Conservation (phyloP, 192 early-diverging fungal genomes). For the Backusella parvicylindrica region DNA sequence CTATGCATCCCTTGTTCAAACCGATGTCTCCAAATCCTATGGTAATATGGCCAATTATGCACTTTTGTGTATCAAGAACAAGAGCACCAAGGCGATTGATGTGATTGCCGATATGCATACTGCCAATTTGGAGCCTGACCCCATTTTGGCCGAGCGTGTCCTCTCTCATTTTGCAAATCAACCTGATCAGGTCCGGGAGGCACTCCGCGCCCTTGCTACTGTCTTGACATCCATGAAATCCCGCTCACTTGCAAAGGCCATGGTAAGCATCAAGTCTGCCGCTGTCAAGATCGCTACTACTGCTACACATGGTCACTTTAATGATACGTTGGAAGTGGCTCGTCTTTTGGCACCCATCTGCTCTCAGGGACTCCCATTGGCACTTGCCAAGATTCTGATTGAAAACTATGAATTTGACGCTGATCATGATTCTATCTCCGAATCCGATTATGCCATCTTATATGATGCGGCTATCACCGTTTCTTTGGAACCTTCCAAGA, state of each 20-base stretch:
- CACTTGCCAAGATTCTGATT: not conserved
- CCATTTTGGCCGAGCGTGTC: constrained; percentile 17
- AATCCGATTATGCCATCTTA: constrained; percentile 5
- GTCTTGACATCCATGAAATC: constrained; percentile 5
- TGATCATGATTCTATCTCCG: not conserved
- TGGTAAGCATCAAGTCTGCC: not conserved
- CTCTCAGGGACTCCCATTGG: not conserved
- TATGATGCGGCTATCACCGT: constrained; percentile 13
- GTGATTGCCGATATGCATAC: constrained; percentile 30
- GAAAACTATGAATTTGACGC: constrained; percentile 8
- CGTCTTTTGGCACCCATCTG: not conserved
- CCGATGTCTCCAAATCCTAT: constrained; percentile 31
- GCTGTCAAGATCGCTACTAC: constrained; percentile 7
- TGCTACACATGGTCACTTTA: not conserved
- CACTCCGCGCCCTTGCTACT: constrained; percentile 12
- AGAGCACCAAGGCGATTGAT: not conserved
- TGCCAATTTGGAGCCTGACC: constrained; percentile 24
- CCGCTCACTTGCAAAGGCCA: constrained; percentile 13
- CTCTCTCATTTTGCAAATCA: not conserved
- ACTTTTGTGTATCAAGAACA: constrained; percentile 13
- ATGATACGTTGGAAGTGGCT: not conserved
- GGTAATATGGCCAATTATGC: constrained; percentile 35
- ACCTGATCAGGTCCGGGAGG: not conserved
- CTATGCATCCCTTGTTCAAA: constrained; percentile 23
- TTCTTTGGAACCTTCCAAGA: not conserved